Evolutionary conservation across 768 basidiomycete species (phyloP), one percentile per base, ranked within the genome.

Genomic region (Butyriboletus loyo): DNA sequence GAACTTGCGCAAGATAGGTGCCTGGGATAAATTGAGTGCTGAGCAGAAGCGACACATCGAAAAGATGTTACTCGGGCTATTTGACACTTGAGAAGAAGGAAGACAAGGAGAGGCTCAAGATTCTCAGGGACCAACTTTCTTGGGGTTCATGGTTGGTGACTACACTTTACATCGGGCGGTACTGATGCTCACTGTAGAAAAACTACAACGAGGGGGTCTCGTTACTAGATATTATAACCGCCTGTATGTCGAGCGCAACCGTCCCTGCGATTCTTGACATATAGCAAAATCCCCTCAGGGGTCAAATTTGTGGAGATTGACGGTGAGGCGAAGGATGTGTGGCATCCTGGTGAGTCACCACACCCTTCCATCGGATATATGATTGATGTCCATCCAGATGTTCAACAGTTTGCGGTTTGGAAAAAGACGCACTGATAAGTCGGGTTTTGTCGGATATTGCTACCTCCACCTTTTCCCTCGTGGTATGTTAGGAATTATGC

Each of bases 381-480:
- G 10, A 30, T 10, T 21, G 53, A 53, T 48, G 15, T 27, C 9
- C 2, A 17, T 40, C 21, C 54, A 83, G 90, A 94, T 47, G 90
- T 89, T 0, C 87, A 90, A 61, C 81, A 85, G 54, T 94, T 85
- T 59, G 73, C 86, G 3, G 88, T 93, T 9, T 92, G 91, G 85
- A 87, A 60, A 83, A 83, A 45, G 84, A 81, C 51, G 85, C 86
- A 31, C 84, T 79, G 83, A 85, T 57, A 81, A 77, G 58, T 76
- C 80, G 2, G 86, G 77, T 19, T 93, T 92, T 61, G 63, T 92
- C 19, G 92, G 92, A 0, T 89, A 89, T 69, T 87, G 87, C 66
- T 90, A 90, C 62, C 84, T 94, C 24, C 91, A 94, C 62, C 77
- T 94, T 47, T 92, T 86, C 75, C 89, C 89, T 53, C 83, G 89